These are phyloP conservation scores for Xanthoceras sorbifolium DNA, from an alignment of 345 rosid genomes.

Conservation along the genomic window DNA sequence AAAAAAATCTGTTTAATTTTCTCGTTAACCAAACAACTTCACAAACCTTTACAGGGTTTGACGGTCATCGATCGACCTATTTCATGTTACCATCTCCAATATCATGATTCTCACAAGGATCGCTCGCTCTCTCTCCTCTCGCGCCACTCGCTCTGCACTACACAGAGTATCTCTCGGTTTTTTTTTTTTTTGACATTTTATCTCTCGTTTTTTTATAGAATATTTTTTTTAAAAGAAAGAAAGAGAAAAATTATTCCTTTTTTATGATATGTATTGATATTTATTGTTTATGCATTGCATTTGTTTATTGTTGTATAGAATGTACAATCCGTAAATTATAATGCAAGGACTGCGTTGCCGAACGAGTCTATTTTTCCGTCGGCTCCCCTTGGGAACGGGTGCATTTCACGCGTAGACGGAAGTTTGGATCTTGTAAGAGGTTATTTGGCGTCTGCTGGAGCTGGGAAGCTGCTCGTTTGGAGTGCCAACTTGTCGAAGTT, in stretches of 20 bases:
- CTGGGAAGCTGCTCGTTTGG: conserved; percentile 35
- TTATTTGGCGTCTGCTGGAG: conserved; percentile 30
- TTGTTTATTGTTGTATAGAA: conserved; percentile 24
- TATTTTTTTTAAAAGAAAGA: too few relatives aligned
- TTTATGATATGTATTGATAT: not conserved
- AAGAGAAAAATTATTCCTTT: too few relatives aligned
- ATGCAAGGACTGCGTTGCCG: conserved; percentile 14
- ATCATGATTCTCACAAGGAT: conserved; percentile 40
- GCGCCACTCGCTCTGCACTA: conserved; percentile 26
- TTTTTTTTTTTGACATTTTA: too few relatives aligned
- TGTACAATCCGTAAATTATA: conserved; percentile 9
- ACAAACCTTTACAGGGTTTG: not conserved
- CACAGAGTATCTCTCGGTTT: conserved; percentile 11
- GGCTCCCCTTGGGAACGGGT: conserved; percentile 5
- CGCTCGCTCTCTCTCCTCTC: conserved; percentile 24
- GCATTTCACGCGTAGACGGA: conserved; percentile 24
- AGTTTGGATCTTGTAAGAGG: conserved; percentile 35
- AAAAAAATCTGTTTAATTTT: not conserved
- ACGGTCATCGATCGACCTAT: not conserved
- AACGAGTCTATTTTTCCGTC: conserved; percentile 14
- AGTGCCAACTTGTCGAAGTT: conserved; percentile 24
- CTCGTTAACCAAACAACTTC: not conserved
- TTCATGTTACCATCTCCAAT: conserved; percentile 7
- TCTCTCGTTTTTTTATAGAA: not conserved
- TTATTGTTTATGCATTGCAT: not conserved